Evolutionary conservation across 768 basidiomycete genomes (phyloP).

Genomic region (Suillus subluteus): DNA sequence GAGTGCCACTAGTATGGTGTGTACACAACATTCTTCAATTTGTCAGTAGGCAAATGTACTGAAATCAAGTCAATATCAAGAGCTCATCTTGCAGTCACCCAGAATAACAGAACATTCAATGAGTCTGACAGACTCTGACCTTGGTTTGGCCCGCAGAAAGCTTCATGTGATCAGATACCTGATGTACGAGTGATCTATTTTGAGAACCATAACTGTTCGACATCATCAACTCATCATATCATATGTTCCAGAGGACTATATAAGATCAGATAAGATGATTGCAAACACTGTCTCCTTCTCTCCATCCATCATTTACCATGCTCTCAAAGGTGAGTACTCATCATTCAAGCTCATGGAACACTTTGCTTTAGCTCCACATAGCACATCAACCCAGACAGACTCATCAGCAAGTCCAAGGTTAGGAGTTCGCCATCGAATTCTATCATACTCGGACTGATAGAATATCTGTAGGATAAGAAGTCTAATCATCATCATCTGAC

Average conservation of each 20-base stretch:
- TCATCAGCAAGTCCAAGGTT: conserved; percentile 63
- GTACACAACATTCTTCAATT: too few species aligned
- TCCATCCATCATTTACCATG: conserved; percentile 39
- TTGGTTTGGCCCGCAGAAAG: too few species aligned
- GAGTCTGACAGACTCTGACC: too few species aligned
- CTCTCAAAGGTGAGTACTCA: conserved; percentile 55
- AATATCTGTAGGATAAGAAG: conserved; percentile 50
- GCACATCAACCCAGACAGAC: conserved; percentile 70
- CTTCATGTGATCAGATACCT: too few species aligned
- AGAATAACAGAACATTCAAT: too few species aligned
- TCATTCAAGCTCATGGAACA: neutral
- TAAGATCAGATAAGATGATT: neutral
- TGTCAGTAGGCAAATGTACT: too few species aligned
- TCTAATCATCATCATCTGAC: conserved; percentile 40
- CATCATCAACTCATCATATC: too few species aligned
- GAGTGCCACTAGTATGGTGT: too few species aligned
- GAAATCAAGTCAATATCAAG: too few species aligned
- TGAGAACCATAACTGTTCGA: too few species aligned
- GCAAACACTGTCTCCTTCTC: neutral
- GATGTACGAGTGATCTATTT: too few species aligned
- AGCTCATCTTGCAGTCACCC: too few species aligned
- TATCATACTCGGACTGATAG: neutral
- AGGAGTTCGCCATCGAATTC: conserved; percentile 15
- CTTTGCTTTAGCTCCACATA: conserved; percentile 28
- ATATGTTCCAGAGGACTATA: neutral